Evolutionary conservation across 1,139 yeast species (phyloP).

Genomic region (Hyphopichia khmerensis): DNA sequence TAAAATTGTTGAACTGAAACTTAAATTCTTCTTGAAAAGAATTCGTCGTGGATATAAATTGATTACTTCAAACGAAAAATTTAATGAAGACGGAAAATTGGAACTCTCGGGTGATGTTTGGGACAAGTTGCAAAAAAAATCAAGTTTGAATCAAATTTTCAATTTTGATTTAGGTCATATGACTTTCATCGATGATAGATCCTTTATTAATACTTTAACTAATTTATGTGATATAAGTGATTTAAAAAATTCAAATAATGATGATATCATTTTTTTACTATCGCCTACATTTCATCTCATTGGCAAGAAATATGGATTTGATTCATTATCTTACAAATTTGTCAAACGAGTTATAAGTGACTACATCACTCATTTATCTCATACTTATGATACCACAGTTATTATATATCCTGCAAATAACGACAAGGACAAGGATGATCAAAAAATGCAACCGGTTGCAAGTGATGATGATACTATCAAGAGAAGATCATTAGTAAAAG

Average conservation of each 20-base stretch:
- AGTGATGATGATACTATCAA: conserved; percentile 18
- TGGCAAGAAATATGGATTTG: conserved; percentile 40
- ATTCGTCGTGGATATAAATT: neutral
- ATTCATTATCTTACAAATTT: conserved; percentile 39
- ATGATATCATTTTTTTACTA: conserved; percentile 30
- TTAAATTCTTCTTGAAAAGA: neutral
- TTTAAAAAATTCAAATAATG: conserved; percentile 9
- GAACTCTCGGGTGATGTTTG: conserved; percentile 19
- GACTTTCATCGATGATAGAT: conserved; percentile 39
- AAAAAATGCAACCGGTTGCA: conserved; percentile 10
- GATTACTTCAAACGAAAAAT: neutral
- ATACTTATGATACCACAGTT: conserved; percentile 31
- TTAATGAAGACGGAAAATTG: neutral
- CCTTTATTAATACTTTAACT: conserved; percentile 47
- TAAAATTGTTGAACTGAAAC: neutral
- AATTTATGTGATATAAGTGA: conserved; percentile 42
- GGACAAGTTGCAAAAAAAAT: conserved; percentile 23
- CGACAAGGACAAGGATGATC: conserved; percentile 14
- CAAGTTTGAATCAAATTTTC: conserved; percentile 8
- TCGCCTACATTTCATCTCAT: conserved; percentile 43
- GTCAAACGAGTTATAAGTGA: conserved; percentile 34
- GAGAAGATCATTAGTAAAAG: conserved; percentile 12
- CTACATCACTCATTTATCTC: conserved; percentile 24
- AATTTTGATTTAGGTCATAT: conserved; percentile 11
- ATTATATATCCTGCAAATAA: conserved; percentile 24